Evolutionary conservation across 2,329 filamentous ascomycete species (phyloP).

Genomic region (Penicillium polonicum): DNA sequence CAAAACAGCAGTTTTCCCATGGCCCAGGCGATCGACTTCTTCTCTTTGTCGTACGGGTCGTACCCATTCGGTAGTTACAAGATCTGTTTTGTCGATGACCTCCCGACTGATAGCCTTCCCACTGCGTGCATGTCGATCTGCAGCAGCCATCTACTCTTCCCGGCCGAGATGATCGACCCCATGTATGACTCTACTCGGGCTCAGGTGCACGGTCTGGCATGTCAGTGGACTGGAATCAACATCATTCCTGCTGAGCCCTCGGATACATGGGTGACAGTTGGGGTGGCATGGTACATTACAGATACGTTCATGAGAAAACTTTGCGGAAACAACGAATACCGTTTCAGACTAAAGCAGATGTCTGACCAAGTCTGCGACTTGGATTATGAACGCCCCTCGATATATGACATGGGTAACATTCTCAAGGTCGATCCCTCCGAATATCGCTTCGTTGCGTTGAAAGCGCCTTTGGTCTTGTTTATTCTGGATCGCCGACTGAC

Average conservation of each 20-base stretch:
- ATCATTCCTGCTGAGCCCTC: conserved; percentile 77
- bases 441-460: conserved; percentile 84
- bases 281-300: conserved; percentile 91
- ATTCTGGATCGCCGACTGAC: conserved; percentile 88
- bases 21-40: conserved; percentile 82
- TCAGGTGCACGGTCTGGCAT: conserved; percentile 79
- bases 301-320: conserved; percentile 87
- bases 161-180: conserved; percentile 79
- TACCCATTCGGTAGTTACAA: conserved; percentile 94
- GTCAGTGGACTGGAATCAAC: conserved; percentile 92
- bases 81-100: conserved; percentile 89
- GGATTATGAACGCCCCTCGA: conserved; percentile 77
- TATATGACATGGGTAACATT: conserved; percentile 74
- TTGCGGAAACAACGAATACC: conserved; percentile 91
- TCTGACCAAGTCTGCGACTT: conserved; percentile 78
- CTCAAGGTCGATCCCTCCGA: conserved; percentile 82
- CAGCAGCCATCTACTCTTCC: conserved; percentile 81
- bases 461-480: conserved; percentile 86
- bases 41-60: conserved; percentile 81
- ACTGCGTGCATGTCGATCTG: conserved; percentile 83
- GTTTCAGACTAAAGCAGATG: conserved; percentile 82
- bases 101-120: conserved; percentile 70
- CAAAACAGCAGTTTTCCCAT: conserved; percentile 83
- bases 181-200: conserved; percentile 78
- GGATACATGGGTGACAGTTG: conserved; percentile 87